phyloP scores from a whole-genome alignment of 1,139 yeast genomes.

The Suhomyces anneliseae region DNA sequence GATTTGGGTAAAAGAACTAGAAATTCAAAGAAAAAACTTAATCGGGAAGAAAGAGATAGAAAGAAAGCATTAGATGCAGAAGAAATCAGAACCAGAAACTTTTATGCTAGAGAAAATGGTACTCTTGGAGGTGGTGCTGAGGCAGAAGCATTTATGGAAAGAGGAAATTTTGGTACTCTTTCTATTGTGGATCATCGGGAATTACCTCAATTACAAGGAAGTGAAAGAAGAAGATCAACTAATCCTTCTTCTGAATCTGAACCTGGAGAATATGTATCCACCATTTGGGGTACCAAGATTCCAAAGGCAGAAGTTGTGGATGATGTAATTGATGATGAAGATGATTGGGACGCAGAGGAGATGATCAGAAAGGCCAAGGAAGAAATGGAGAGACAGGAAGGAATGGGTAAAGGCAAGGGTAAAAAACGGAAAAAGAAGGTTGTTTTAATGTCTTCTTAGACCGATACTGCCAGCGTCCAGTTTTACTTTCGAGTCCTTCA shows the following conservation, averaged over 20 bases:
- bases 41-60: constrained; percentile 66
- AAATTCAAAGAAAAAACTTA: constrained; percentile 51
- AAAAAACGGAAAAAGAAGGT: constrained; percentile 41
- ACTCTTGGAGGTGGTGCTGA: constrained; percentile 2
- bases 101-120: constrained; percentile 58
- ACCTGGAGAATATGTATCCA: constrained; percentile 25
- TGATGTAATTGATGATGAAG: constrained; percentile 27
- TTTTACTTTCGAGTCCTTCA: too few relatives aligned
- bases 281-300: constrained; percentile 65
- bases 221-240: constrained; percentile 6
- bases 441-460: not conserved
- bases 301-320: constrained; percentile 38
- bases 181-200: constrained; percentile 33
- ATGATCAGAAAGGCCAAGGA: constrained; percentile 51
- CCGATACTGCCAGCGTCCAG: too few relatives aligned
- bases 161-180: constrained; percentile 31
- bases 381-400: constrained; percentile 37
- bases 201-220: constrained; percentile 21
- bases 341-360: constrained; percentile 49
- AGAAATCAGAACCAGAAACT: constrained; percentile 57
- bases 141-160: constrained; percentile 14
- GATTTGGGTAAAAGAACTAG: constrained; percentile 65
- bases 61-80: constrained; percentile 60
- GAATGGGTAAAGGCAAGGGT: constrained; percentile 27
- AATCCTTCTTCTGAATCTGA: constrained; percentile 3